These are phyloP conservation scores for Nitzschia sp. DNA, from an alignment of 108 stramenopile species.

Conservation along the genomic window DNA sequence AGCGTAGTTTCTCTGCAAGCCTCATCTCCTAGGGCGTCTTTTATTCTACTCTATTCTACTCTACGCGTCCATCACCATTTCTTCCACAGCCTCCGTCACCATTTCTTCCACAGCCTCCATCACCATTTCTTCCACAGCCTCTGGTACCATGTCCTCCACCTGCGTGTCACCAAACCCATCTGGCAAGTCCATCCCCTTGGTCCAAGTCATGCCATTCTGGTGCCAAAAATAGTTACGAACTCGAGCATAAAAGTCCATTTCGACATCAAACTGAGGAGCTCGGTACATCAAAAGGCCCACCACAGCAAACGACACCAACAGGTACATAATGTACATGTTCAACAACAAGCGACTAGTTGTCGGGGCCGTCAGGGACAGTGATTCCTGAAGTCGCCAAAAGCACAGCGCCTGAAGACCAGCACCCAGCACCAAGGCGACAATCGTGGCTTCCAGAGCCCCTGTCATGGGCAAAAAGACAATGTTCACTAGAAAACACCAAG, in stretches of 20 bases:
- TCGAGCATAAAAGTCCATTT: not conserved
- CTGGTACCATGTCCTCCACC: not conserved
- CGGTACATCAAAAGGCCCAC: not conserved
- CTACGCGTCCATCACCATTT: too few relatives aligned
- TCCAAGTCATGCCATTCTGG: not conserved
- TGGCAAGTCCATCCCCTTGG: conserved; percentile 5
- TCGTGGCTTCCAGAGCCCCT: not conserved
- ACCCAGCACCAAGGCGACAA: not conserved
- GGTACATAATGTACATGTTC: not conserved
- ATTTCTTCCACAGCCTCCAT: too few relatives aligned
- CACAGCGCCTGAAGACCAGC: conserved; percentile 4
- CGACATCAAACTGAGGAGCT: not conserved
- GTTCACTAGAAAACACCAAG: not conserved
- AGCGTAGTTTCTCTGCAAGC: too few relatives aligned
- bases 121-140: not conserved
- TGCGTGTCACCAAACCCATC: not conserved
- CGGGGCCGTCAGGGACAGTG: not conserved
- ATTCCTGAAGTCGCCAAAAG: not conserved
- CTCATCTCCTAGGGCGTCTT: too few relatives aligned
- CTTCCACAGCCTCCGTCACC: too few relatives aligned
- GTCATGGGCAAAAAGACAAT: conserved; percentile 1
- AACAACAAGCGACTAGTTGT: not conserved
- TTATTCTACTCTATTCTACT: too few relatives aligned
- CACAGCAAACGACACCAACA: not conserved
- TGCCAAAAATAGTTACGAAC: not conserved